Base-by-base conservation (phyloP, 139 green algal genomes). In the Chlorella sp. region DNA sequence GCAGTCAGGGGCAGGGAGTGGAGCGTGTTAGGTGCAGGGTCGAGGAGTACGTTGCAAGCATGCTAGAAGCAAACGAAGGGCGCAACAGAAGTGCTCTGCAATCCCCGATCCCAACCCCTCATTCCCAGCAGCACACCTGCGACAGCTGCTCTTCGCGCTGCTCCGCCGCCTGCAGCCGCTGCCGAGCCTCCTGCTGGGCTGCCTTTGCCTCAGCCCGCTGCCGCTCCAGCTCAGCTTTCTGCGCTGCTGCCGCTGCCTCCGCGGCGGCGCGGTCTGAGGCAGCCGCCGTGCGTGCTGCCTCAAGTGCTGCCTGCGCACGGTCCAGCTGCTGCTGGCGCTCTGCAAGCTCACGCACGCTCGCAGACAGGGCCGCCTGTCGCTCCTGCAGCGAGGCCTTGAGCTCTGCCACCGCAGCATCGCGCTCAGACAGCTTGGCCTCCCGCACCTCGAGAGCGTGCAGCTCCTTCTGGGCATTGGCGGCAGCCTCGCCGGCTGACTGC, bases 361-460 rank as follows among this genome's bases (percentile, higher is more conserved):
- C 60, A 32, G 70, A 44, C 36, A 89, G 67, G 21, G 23, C 23
- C 4, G 81, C 38, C 1, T 47, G 23, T 1, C 75, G 71, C 25
- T 51, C 73, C 6, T 63, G 51, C 36, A 76, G 39, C 60, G 36
- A 60, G 13, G 85, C 39, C 47, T 81, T 81, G 12, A 81, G 82
- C 18, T 87, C 84, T n/a, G 65, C 21, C 41, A 89, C 28, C 17
- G 67, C 70, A 0, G 44, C 34, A 21, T 90, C 87, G 7, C 70
- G 55, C 74, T 90, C 87, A 21, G 32, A 25, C 55, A 90, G 32
- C 28, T 63, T 56, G 0, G 62, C 73, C 51, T 89, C 86, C 25
- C 60, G 32, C 23, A 86, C 62, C 69, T 89, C 86, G 63, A 86
- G 44, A 15, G 62, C 73, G 60, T 89, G 69, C 39, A 69, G 39